Base-by-base conservation (phyloP, 2,329 filamentous ascomycete species). In the Neofusicoccum laricinum region DNA sequence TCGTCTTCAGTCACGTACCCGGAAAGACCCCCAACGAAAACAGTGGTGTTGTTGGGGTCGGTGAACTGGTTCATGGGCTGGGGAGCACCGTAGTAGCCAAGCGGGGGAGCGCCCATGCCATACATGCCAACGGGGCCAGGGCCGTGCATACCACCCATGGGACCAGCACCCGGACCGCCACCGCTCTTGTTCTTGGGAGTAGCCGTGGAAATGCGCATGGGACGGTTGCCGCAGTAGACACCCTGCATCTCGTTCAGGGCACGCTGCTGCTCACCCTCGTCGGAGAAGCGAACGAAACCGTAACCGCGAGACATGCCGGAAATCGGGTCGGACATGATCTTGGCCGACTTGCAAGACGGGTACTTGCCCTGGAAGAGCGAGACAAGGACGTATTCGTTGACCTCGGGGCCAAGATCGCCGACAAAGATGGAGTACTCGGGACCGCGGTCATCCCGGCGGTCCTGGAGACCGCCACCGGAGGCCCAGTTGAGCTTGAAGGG, bases 401-500 rank as follows among this genome's bases (percentile, higher is more conserved):
- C 95, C 80, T 99, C 95, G 7, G 96, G 95, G 67, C 95, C 95
- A 68, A 99, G 89, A 75, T 99, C 95, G 70, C 95, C 95, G 65
- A 99, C 95, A 75, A 99, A 99, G 80, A 99, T 98, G 71, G 90
- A 94, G 79, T 88, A 98, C 78, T 99, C 95, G 32, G 95, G 95
- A 67, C 93, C 93, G 75, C 95, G 93, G 76, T 98, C 95, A 77
- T 98, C 95, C 71, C 93, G 93, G 67, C 95, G 90, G 79, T 99
- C 95, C 70, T 96, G 92, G 46, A 99, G 86, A 65, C 95, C 95
- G 74, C 95, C 95, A 70, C 95, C 95, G 69, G 93, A 97, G 69
- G 95, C 95, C 95, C 95, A 99, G 86, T 99, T 99, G 66, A 99
- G 88, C 85, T 98, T 98, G 86, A 99, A 99, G 55, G 92, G 90